phyloP scores from a whole-genome alignment of 2,329 filamentous ascomycete genomes.

The Zymoseptoria tritici region DNA sequence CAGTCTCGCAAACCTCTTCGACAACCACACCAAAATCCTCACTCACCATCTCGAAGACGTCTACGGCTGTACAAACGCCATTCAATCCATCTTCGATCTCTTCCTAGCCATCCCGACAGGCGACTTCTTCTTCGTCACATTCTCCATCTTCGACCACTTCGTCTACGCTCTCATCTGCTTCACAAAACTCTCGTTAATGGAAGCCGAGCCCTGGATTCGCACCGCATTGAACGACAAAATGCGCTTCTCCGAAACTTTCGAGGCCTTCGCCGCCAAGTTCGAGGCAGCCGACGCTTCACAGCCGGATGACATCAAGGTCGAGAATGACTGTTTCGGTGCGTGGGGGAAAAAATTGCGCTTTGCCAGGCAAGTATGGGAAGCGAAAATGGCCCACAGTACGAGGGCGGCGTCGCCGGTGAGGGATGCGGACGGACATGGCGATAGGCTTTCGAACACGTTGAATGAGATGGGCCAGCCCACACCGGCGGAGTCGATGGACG shows the following conservation, averaged over 20 bases:
- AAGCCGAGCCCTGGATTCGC: constrained; percentile 26
- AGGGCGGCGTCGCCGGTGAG: background rate
- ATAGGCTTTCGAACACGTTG: constrained; percentile 3
- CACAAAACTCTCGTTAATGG: constrained; percentile 23
- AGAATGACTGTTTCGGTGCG: constrained; percentile 26
- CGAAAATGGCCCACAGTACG: constrained; percentile 11
- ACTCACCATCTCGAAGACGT: constrained; percentile 21
- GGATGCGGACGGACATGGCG: background rate
- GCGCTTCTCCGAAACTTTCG: constrained; percentile 18
- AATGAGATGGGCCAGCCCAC: constrained; percentile 12
- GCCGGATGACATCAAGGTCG: constrained; percentile 21
- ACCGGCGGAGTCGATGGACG: constrained; percentile 19
- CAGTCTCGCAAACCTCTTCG: constrained; percentile 21
- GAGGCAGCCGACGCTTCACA: constrained; percentile 12
- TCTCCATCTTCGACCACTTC: constrained; percentile 25
- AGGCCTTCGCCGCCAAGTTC: constrained; percentile 16
- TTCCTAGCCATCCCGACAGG: constrained; percentile 22
- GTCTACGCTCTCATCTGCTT: constrained; percentile 25
- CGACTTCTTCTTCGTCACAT: constrained; percentile 22
- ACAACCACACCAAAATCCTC: constrained; percentile 15
- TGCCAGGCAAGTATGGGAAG: constrained; percentile 24
- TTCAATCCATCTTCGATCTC: constrained; percentile 20
- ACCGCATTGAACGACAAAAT: constrained; percentile 14
- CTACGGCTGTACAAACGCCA: constrained; percentile 19
- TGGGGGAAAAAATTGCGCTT: constrained; percentile 23